These are phyloP conservation scores for Cucurbita maxima DNA, from an alignment of 306 rosid species.

Conservation along the genomic window DNA sequence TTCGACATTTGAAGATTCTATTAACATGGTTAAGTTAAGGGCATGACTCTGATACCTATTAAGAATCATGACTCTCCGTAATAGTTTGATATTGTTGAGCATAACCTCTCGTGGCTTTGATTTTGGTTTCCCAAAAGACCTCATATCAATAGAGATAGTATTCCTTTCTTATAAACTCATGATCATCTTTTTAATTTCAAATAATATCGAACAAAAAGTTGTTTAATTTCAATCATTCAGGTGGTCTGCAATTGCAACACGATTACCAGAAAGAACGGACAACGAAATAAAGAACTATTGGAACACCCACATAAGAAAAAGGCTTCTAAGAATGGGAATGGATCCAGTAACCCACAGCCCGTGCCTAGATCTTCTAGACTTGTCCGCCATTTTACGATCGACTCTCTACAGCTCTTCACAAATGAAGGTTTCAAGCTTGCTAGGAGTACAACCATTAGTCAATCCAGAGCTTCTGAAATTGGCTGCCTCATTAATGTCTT, in stretches of 20 bases:
- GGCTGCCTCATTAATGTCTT: slow-evolving; percentile 54
- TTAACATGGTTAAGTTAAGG: no score
- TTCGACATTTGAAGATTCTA: no score
- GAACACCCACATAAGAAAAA: slow-evolving; percentile 90
- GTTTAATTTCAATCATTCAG: slow-evolving; percentile 9
- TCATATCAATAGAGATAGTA: no score
- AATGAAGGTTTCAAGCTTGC: slow-evolving; percentile 28
- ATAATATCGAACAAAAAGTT: no score
- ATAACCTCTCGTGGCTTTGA: no score
- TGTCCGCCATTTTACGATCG: slow-evolving; percentile 46
- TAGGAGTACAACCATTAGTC: slow-evolving; percentile 28
- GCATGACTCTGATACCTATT: no score
- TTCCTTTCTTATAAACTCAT: no score
- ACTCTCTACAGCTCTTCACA: slow-evolving; percentile 47
- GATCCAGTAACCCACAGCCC: slow-evolving; percentile 90
- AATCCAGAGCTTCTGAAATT: slow-evolving; percentile 57
- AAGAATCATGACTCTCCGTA: no score
- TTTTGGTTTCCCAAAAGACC: no score
- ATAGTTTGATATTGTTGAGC: no score
- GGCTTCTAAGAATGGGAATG: slow-evolving; percentile 86
- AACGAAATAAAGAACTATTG: slow-evolving; percentile 91
- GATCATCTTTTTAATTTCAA: no score
- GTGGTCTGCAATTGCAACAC: slow-evolving; percentile 89
- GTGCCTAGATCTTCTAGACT: slow-evolving; percentile 60
- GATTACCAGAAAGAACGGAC: slow-evolving; percentile 86